These are phyloP conservation scores for Scedosporium aurantiacum DNA, from an alignment of 2,329 filamentous ascomycete species.

Conservation along the genomic window DNA sequence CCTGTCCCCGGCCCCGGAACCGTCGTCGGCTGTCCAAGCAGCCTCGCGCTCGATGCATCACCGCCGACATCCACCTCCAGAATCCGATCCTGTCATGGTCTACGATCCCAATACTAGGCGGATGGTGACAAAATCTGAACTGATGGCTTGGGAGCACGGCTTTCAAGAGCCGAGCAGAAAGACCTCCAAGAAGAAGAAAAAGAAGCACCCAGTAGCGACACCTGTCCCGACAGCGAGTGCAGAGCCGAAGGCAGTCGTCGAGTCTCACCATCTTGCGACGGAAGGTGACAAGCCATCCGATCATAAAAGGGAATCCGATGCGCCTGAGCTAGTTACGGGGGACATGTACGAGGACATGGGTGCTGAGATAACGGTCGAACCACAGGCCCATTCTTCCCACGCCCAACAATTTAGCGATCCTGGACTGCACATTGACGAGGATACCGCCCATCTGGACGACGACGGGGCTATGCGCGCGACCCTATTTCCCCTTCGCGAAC, in stretches of 20 bases:
- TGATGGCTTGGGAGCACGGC: constrained; percentile 2
- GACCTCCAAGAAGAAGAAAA: constrained; percentile 30
- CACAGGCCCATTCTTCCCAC: neutral
- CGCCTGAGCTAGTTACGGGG: neutral
- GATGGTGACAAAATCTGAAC: constrained; percentile 36
- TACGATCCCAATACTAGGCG: constrained; percentile 57
- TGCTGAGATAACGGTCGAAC: neutral
- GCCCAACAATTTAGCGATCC: neutral
- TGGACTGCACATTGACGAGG: neutral
- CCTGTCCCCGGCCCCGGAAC: constrained; percentile 27
- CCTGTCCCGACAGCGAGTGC: neutral
- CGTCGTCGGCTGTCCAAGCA: constrained; percentile 4
- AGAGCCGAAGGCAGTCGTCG: neutral
- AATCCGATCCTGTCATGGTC: constrained; percentile 36
- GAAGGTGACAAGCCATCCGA: neutral
- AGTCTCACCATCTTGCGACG: neutral
- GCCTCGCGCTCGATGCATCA: neutral
- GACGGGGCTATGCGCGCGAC: neutral
- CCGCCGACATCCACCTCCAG: constrained; percentile 6
- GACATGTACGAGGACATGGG: neutral
- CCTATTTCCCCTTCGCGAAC: neutral
- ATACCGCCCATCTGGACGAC: neutral
- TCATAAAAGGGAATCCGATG: neutral
- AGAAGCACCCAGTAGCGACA: constrained; percentile 17
- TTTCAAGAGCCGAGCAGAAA: constrained; percentile 20